These are phyloP conservation scores for Tulasnella sp. DNA, from an alignment of 768 basidiomycete species.

Conservation along the genomic window DNA sequence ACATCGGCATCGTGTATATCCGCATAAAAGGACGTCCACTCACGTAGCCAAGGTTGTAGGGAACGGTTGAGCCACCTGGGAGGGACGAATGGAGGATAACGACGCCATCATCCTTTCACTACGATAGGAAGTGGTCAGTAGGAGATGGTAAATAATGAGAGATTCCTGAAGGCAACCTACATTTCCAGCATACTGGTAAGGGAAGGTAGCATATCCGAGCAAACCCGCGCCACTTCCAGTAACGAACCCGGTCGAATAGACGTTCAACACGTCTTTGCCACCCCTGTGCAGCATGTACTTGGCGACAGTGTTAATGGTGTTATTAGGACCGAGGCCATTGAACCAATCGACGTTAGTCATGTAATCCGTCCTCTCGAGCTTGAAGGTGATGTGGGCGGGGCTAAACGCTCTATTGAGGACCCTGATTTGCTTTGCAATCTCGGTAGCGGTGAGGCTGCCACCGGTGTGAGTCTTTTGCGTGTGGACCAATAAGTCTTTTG, in stretches of 20 bases:
- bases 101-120: constrained; percentile 30
- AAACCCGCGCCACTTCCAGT: constrained; percentile 23
- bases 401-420: constrained; percentile 20
- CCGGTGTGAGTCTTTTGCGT: not conserved
- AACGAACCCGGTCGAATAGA: constrained; percentile 27
- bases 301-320: constrained; percentile 28
- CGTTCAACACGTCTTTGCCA: constrained; percentile 25
- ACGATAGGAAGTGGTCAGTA: not conserved
- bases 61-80: constrained; percentile 23
- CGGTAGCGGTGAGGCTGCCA: constrained; percentile 3
- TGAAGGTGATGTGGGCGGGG: constrained; percentile 18
- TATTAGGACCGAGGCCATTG: constrained; percentile 21
- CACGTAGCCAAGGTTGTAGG: constrained; percentile 14
- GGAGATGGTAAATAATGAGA: not conserved
- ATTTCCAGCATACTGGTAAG: constrained; percentile 18
- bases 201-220: constrained; percentile 32
- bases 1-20: not conserved
- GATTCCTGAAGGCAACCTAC: not conserved
- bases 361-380: constrained; percentile 18
- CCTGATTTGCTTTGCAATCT: constrained; percentile 21
- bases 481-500: not conserved
- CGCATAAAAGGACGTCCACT: not conserved
- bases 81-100: constrained; percentile 27
- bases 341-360: constrained; percentile 23
- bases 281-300: constrained; percentile 29